Percentiles rank a stretch among this genome's conserved stretches.
phyloP scores from a whole-genome alignment of 305 asterid genomes.

The Fraxinus xanthoxyloides region DNA sequence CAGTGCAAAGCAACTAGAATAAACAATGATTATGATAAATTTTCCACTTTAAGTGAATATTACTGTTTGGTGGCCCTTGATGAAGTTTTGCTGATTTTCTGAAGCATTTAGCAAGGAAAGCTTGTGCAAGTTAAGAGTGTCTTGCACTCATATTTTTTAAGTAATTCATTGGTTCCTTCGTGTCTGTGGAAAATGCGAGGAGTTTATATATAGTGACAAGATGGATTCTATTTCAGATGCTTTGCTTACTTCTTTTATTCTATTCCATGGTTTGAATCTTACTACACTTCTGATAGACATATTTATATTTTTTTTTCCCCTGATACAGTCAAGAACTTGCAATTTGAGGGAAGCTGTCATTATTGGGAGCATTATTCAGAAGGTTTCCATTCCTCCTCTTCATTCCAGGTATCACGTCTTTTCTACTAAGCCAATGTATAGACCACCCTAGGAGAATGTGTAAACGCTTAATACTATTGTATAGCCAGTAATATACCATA shows the following conservation, averaged over 20 bases:
- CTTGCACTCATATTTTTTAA: neutral
- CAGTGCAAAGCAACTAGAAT: neutral
- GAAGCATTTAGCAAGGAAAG: neutral
- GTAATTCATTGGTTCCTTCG: neutral
- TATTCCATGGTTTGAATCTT: neutral
- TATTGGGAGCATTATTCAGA: slow-evolving; percentile 69
- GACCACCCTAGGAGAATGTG: neutral
- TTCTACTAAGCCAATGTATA: neutral
- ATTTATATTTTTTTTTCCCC: neutral
- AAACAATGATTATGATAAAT: neutral
- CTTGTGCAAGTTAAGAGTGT: neutral
- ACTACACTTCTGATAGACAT: neutral
- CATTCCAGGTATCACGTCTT: slow-evolving; percentile 58
- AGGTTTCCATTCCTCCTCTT: slow-evolving; percentile 77
- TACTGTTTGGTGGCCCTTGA: neutral
- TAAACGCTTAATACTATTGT: neutral
- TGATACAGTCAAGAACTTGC: slow-evolving; percentile 68
- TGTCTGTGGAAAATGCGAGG: neutral
- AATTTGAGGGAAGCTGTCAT: slow-evolving; percentile 74
- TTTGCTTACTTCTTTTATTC: neutral
- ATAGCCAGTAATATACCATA: no score
- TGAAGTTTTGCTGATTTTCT: neutral
- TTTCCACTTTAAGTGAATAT: neutral
- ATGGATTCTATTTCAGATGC: neutral
- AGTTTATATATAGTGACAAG: neutral